Evolutionary conservation across 2,329 filamentous ascomycete species (phyloP).

Genomic region (Phoma sp.): DNA sequence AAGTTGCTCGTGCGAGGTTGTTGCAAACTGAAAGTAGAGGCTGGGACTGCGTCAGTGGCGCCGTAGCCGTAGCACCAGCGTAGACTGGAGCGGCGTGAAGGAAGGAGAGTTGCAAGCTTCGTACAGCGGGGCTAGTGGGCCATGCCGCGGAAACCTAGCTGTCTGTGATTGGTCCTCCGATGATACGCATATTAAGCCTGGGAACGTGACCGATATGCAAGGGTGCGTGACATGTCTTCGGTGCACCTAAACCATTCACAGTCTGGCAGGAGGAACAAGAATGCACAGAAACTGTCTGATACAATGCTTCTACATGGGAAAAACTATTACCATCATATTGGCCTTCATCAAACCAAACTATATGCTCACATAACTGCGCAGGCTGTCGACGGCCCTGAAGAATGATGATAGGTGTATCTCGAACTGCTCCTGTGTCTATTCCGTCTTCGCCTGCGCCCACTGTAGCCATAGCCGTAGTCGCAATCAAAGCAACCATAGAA

Average conservation of each 20-base stretch:
- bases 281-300: too few species aligned
- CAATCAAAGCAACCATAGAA: slow-evolving; percentile 7
- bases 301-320: too few species aligned
- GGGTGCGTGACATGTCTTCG: slow-evolving; percentile 6
- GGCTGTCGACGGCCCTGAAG: slow-evolving; percentile 26
- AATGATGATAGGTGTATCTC: slow-evolving; percentile 28
- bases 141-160: slow-evolving; percentile 12
- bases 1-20: slow-evolving; percentile 3
- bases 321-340: too few species aligned
- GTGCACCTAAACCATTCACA: not conserved
- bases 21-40: not conserved
- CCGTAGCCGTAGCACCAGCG: slow-evolving; percentile 15
- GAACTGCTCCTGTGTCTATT: slow-evolving; percentile 25
- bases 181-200: slow-evolving; percentile 12
- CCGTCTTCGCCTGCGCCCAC: slow-evolving; percentile 15
- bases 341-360: not conserved
- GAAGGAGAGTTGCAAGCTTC: slow-evolving; percentile 16
- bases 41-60: slow-evolving; percentile 14
- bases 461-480: slow-evolving; percentile 4
- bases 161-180: slow-evolving; percentile 10
- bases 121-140: slow-evolving; percentile 16
- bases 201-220: slow-evolving; percentile 15
- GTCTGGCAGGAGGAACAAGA: not conserved
- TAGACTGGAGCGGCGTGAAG: slow-evolving; percentile 18
- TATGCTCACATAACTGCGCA: slow-evolving; percentile 27